A percentile compares a stretch with the other conserved stretches of the same genome.
phyloP scores from a whole-genome alignment of 805 yeast species.

The Sugiyamaella qingdaonensis region DNA sequence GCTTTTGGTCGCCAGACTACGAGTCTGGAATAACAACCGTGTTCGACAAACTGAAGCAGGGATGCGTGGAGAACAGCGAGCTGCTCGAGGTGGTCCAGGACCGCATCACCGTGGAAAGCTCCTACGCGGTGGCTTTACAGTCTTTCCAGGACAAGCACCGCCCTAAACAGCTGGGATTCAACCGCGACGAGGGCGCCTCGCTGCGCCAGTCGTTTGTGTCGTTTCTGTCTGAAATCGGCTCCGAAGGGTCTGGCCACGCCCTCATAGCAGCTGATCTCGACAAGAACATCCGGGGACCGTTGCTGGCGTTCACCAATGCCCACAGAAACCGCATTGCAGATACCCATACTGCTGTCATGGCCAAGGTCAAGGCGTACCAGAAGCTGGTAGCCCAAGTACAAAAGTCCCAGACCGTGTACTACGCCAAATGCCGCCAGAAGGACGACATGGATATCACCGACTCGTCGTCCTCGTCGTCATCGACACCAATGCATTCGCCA shows the following conservation, averaged over 20 bases:
- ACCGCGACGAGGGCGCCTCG: constrained; percentile 54
- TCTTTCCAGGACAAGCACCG: constrained; percentile 37
- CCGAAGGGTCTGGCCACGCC: constrained; percentile 53
- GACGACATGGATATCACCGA: constrained; percentile 44
- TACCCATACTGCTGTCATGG: constrained; percentile 47
- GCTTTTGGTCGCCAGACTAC: constrained; percentile 36
- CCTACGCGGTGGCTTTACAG: constrained; percentile 55
- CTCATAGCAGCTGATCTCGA: constrained; percentile 57
- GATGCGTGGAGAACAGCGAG: constrained; percentile 65
- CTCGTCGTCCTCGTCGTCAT: neutral
- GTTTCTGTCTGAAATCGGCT: constrained; percentile 45
- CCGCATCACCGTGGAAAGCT: constrained; percentile 62
- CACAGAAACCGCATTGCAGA: constrained; percentile 60
- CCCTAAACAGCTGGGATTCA: constrained; percentile 38
- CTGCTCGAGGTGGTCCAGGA: constrained; percentile 55
- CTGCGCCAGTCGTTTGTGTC: constrained; percentile 54
- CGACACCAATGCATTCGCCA: neutral
- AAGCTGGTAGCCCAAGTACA: constrained; percentile 43
- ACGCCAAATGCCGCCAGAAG: constrained; percentile 62
- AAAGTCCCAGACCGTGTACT: constrained; percentile 54
- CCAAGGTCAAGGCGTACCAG: constrained; percentile 47
- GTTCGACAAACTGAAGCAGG: constrained; percentile 38
- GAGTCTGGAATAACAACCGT: constrained; percentile 33
- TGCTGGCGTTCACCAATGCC: constrained; percentile 63
- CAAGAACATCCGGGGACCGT: constrained; percentile 57